Conservation (phyloP, 768 basidiomycete genomes). For the Termitomyces sp. region DNA sequence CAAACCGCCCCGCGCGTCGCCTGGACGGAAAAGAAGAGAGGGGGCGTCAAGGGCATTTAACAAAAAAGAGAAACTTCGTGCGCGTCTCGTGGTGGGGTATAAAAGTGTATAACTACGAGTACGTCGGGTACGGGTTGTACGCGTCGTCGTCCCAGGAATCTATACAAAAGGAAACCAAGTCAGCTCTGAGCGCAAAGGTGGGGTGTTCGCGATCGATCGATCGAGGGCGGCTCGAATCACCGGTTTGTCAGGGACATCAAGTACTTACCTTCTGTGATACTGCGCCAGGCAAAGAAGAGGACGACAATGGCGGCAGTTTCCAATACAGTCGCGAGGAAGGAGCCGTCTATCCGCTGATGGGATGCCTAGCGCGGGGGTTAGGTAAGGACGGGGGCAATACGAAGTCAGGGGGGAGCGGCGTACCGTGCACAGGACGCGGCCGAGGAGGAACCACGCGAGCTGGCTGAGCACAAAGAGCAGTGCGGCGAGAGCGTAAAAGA, state of each 20-base stretch:
- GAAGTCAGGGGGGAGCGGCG: slow-evolving; percentile 3
- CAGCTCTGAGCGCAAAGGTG: too few species aligned
- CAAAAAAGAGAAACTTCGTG: too few species aligned
- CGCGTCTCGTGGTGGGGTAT: too few species aligned
- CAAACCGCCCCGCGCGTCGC: too few species aligned
- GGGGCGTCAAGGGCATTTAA: too few species aligned
- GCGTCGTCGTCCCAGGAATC: too few species aligned
- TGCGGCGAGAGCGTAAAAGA: slow-evolving; percentile 71
- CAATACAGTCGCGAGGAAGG: slow-evolving; percentile 79
- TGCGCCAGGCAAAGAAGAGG: slow-evolving; percentile 77
- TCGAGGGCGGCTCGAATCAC: too few species aligned
- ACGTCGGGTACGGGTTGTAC: too few species aligned
- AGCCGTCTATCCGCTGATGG: slow-evolving; percentile 70
- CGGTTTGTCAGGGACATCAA: neutral
- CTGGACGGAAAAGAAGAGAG: too few species aligned
- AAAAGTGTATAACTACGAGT: too few species aligned
- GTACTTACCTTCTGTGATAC: slow-evolving; percentile 77
- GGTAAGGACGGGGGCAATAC: neutral
- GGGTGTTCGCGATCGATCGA: too few species aligned
- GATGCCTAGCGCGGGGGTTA: slow-evolving; percentile 40
- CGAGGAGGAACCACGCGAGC: slow-evolving; percentile 78
- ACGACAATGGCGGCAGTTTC: slow-evolving; percentile 69
- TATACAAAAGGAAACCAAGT: too few species aligned
- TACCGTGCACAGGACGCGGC: slow-evolving; percentile 67
- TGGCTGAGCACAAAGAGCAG: slow-evolving; percentile 75